Conservation (phyloP, 2,329 filamentous ascomycete genomes). For the Coniosporium tulheliwenetii region DNA sequence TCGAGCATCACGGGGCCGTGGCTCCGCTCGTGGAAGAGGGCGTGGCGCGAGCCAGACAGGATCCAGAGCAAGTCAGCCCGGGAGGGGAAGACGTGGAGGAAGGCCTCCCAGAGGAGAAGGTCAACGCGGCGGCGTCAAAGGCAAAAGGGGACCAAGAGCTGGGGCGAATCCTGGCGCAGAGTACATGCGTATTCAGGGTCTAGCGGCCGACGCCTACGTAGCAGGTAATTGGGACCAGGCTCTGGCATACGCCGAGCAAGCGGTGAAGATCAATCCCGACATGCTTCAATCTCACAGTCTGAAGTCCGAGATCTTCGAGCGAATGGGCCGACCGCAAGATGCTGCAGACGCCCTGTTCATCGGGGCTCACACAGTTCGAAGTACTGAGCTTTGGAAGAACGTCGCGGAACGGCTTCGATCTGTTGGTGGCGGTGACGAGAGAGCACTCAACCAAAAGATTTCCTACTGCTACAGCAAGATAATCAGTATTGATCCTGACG, state of each 20-base stretch:
- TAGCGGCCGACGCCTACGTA: constrained; percentile 54
- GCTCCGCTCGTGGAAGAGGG: not conserved
- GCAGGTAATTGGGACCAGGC: constrained; percentile 44
- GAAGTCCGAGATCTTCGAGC: constrained; percentile 41
- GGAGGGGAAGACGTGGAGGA: constrained; percentile 2
- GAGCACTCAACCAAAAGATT: constrained; percentile 26
- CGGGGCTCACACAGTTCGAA: constrained; percentile 41
- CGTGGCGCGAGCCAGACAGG: constrained; percentile 6
- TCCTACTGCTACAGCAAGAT: constrained; percentile 38
- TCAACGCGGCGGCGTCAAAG: constrained; percentile 12
- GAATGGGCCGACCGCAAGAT: constrained; percentile 39
- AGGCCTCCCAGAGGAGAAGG: constrained; percentile 5
- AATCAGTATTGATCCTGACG: constrained; percentile 34
- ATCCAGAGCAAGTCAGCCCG: constrained; percentile 7
- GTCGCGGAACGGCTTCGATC: constrained; percentile 37
- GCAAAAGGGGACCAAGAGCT: constrained; percentile 30
- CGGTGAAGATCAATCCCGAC: constrained; percentile 43
- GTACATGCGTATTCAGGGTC: constrained; percentile 51
- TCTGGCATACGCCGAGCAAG: constrained; percentile 32
- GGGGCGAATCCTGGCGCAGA: constrained; percentile 54
- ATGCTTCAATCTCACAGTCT: constrained; percentile 46
- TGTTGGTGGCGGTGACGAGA: constrained; percentile 29
- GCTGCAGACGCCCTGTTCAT: constrained; percentile 40
- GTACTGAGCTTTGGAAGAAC: constrained; percentile 40
- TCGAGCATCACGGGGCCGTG: not conserved